Base-by-base conservation (phyloP, 2,329 filamentous ascomycete species). In the Beauveria sp. region DNA sequence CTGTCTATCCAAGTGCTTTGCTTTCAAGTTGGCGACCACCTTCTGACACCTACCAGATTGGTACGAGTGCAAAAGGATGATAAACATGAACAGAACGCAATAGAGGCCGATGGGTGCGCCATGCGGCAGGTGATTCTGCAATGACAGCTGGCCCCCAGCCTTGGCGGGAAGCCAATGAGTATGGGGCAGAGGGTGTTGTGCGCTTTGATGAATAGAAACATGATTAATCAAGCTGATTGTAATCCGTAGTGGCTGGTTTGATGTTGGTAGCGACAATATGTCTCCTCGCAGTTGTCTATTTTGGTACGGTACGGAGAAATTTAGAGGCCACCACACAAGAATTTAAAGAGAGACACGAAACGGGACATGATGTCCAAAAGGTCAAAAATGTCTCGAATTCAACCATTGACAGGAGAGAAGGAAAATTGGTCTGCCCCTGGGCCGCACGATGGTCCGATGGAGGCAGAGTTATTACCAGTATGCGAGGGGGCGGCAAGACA, bases 401-500 rank as follows among this genome's bases (percentile, higher is more conserved):
- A 42, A n/a, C 28, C 49, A 38, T 54, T n/a, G 12, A n/a, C 28
- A 38, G 30, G 28, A 28, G 6, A 22, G 9, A 16, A 46, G 49
- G 6, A 22, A 46, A 10, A 24, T 46, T 46, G 18, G n/a, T 18
- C 24, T 30, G 47, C 24, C 47, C 47, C 47, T 50, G 24, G 26
- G 34, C 34, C 34, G 12, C 34, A 38, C 34, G 34, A 38, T 30
- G 14, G 26, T 9, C 24, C 24, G 47, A 50, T 26, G 28, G 53
- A 45, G 24, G 26, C 14, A 38, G 38, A 18, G 53, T 30, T 55
- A 45, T 47, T 57, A 16, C 28, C 14, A 18, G n/a, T 16, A 49
- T 58, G 56, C 43, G 56, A 58, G 56, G 56, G 46, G 56, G 56
- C 45, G 55, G 56, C 56, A 47, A 58, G 56, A 58, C 56, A 58